phyloP scores from a whole-genome alignment of 1,284 basidiomycete species.

The Neotropicomus parvogracilis region DNA sequence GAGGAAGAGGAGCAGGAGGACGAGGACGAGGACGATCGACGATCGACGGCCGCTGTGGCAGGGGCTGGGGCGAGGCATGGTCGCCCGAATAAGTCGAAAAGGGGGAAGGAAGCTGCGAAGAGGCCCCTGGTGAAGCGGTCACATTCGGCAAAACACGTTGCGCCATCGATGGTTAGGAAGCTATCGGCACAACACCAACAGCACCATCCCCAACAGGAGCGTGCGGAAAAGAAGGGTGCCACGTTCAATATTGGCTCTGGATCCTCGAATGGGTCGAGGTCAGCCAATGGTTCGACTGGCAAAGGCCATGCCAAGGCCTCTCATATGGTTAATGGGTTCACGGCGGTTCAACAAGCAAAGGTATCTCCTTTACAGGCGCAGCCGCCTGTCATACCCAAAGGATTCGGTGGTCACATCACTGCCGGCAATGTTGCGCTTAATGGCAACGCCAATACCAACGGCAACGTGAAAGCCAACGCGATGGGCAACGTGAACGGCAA shows the following conservation, averaged over 20 bases:
- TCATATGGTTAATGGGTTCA: slow-evolving; percentile 16
- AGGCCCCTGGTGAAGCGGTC: slow-evolving; percentile 28
- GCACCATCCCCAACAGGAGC: slow-evolving; percentile 14
- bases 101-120: slow-evolving; percentile 31
- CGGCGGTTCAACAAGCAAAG: slow-evolving; percentile 13
- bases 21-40: slow-evolving; percentile 25
- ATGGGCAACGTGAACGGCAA: slow-evolving; percentile 13
- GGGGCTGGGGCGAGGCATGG: slow-evolving; percentile 8
- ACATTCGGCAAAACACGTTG: slow-evolving; percentile 31
- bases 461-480: slow-evolving; percentile 15
- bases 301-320: slow-evolving; percentile 9
- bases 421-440: slow-evolving; percentile 8
- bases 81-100: slow-evolving; percentile 31
- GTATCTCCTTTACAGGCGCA: slow-evolving; percentile 10
- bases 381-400: slow-evolving; percentile 23
- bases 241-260: slow-evolving; percentile 57
- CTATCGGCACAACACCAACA: slow-evolving; percentile 23
- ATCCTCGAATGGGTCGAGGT: slow-evolving; percentile 49
- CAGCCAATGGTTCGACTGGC: slow-evolving; percentile 27
- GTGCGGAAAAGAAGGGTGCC: slow-evolving; percentile 29
- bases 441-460: slow-evolving; percentile 15
- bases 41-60: slow-evolving; percentile 18
- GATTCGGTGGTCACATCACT: slow-evolving; percentile 4
- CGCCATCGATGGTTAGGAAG: slow-evolving; percentile 28
- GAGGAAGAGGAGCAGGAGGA: slow-evolving; percentile 14